Conservation (phyloP, 495 filamentous ascomycete species). For the Aspergillus carlsbadensis region DNA sequence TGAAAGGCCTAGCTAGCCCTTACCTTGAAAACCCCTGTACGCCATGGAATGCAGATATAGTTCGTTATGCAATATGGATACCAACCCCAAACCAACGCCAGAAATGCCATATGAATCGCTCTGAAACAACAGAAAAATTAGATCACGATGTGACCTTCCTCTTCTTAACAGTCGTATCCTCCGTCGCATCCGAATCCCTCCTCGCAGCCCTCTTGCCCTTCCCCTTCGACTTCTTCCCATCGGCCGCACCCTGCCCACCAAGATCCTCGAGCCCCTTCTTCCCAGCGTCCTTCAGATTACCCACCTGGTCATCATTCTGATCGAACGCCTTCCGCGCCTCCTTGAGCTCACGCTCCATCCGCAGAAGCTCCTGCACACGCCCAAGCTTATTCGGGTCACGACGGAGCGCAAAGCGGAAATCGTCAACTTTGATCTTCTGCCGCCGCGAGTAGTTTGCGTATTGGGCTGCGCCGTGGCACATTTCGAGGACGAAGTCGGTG, state of each 20-base stretch:
- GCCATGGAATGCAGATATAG: slow-evolving; percentile 7
- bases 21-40: too few species aligned
- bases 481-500: slow-evolving; percentile 84
- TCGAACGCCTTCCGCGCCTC: slow-evolving; percentile 71
- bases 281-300: slow-evolving; percentile 37
- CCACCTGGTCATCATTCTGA: slow-evolving; percentile 50
- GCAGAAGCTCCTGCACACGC: slow-evolving; percentile 82
- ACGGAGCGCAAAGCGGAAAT: slow-evolving; percentile 90
- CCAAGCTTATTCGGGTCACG: slow-evolving; percentile 82
- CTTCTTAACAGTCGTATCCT: slow-evolving; percentile 44
- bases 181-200: slow-evolving; percentile 44
- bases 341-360: slow-evolving; percentile 77
- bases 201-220: slow-evolving; percentile 42
- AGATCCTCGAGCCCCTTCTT: slow-evolving; percentile 36
- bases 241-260: slow-evolving; percentile 21
- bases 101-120: not conserved
- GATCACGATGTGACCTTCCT: slow-evolving; percentile 33
- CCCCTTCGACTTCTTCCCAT: slow-evolving; percentile 42
- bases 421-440: slow-evolving; percentile 96
- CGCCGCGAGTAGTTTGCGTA: slow-evolving; percentile 78
- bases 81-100: not conserved
- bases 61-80: not conserved
- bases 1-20: too few species aligned
- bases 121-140: slow-evolving; percentile 2
- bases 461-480: slow-evolving; percentile 83